Evolutionary conservation across 23 red algal genomes (phyloP), one percentile per base, ranked within the genome.

Genomic region (Gracilariopsis chorda): DNA sequence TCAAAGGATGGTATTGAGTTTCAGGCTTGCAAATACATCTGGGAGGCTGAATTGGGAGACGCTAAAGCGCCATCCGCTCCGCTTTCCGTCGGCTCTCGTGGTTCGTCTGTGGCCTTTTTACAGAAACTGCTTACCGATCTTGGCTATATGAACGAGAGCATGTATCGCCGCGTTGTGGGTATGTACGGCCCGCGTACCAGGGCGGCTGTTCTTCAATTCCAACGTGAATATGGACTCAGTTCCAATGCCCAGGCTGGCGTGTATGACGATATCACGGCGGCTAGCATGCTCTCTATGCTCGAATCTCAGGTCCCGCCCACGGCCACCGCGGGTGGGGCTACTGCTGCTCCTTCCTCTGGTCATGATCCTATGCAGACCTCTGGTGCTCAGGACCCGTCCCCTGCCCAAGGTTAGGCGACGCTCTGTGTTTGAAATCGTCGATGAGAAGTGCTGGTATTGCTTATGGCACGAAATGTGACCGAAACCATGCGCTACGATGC

Each of bases 181-280:
- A 51, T 86, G 51, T 94, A 52, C 52, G 91, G 91, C 23, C 91
- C 81, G 29, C 47, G 56, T 34, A 94, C 91, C 30, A 43, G 69
- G 20, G 39, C 33, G 1, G 91, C 91, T n/a, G 79, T 94, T 21
- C 51, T 24, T 48, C 65, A 65, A 41, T 78, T 86, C 17, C 91
- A 94, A 48, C 48, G 91, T 36, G 91, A 78, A 30, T 60, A 78
- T 53, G 69, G 81, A 37, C 71, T 94, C 27, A 53, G 24, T 8
- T 52, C 39, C 24, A 51, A 23, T 19, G 80, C 83, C 23, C 57
- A 94, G 61, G 41, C 51, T 17, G 91, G 91, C 32, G 82, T 94
- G 8, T 94, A 94, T 37, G 91, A 94, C 40, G 81, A 59, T 39
- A 86, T 69, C 17, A 94, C 91, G 27, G 79, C 79, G 12, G 91